Conservation (phyloP, 108 stramenopile genomes). For the Chaetoceros tenuissimus region DNA sequence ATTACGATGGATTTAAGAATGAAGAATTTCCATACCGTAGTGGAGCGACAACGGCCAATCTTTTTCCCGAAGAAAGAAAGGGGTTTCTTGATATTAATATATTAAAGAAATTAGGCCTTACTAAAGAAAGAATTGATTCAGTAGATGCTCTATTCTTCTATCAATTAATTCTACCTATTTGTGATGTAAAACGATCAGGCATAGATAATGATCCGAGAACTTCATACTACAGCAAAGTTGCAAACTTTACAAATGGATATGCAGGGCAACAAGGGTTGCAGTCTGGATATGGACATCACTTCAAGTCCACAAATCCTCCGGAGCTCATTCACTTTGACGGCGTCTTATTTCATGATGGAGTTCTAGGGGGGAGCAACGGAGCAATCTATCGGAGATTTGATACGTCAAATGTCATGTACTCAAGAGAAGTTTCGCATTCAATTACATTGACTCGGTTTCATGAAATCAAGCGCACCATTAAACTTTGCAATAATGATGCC, state of each 20-base stretch:
- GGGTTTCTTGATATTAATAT: constrained; percentile 2
- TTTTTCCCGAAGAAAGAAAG: neutral
- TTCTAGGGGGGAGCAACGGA: neutral
- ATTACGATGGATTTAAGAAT: constrained; percentile 1
- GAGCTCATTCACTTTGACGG: constrained; percentile 5
- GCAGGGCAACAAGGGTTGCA: neutral
- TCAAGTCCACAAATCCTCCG: neutral
- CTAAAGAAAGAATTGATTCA: neutral
- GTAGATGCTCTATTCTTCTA: constrained; percentile 7
- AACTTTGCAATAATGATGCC: neutral
- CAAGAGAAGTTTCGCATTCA: neutral
- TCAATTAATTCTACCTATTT: constrained; percentile 10
- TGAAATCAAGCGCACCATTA: constrained; percentile 9
- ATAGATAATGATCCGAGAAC: neutral
- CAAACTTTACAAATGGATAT: neutral
- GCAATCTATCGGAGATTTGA: constrained; percentile 8
- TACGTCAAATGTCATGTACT: neutral
- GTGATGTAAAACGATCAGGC: constrained; percentile 1
- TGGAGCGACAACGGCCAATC: neutral
- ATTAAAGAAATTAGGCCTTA: constrained; percentile 8
- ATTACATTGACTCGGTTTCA: constrained; percentile 1
- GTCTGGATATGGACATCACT: constrained; percentile 1
- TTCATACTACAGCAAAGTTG: constrained; percentile 10
- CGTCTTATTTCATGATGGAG: constrained; percentile 4
- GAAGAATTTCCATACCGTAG: neutral